A percentile compares a stretch with the other conserved stretches of the same genome.
Conservation (phyloP, 768 basidiomycete genomes). For the Albatrellus ellisii region DNA sequence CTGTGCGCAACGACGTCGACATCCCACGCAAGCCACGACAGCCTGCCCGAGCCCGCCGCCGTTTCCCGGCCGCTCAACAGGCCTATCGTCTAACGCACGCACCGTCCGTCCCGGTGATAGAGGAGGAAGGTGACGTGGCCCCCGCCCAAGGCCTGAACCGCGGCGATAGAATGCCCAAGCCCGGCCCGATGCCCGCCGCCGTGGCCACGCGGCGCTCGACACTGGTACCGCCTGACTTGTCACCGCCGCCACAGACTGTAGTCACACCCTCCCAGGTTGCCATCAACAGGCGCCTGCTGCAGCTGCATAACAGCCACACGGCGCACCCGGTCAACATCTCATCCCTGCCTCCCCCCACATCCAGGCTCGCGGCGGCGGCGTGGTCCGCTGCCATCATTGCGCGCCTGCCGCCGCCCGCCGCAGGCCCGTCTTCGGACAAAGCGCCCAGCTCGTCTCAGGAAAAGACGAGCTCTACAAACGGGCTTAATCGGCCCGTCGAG, state of each 20-base stretch:
- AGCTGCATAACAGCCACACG: too few relatives aligned
- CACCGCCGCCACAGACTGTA: constrained; percentile 19
- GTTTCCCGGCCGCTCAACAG: constrained; percentile 30
- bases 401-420: constrained; percentile 29
- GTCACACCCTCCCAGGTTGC: constrained; percentile 15
- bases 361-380: constrained; percentile 29
- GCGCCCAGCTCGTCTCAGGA: too few relatives aligned
- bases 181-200: too few relatives aligned
- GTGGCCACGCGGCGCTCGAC: constrained; percentile 19
- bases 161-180: constrained; percentile 36
- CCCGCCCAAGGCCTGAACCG: constrained; percentile 26
- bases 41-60: constrained; percentile 27
- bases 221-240: constrained; percentile 9
- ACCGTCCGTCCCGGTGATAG: constrained; percentile 53
- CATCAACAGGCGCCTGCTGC: constrained; percentile 20
- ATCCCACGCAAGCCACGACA: too few relatives aligned
- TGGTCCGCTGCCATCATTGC: constrained; percentile 37
- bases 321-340: too few relatives aligned
- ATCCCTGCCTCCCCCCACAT: too few relatives aligned
- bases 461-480: too few relatives aligned
- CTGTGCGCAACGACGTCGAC: too few relatives aligned
- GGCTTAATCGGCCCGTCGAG: too few relatives aligned
- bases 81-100: constrained; percentile 44
- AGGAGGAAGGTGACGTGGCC: constrained; percentile 48
- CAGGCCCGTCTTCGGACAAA: too few relatives aligned